Evolutionary conservation across 2,329 filamentous ascomycete species (phyloP).

Genomic region (Bipolaris sorokiniana): DNA sequence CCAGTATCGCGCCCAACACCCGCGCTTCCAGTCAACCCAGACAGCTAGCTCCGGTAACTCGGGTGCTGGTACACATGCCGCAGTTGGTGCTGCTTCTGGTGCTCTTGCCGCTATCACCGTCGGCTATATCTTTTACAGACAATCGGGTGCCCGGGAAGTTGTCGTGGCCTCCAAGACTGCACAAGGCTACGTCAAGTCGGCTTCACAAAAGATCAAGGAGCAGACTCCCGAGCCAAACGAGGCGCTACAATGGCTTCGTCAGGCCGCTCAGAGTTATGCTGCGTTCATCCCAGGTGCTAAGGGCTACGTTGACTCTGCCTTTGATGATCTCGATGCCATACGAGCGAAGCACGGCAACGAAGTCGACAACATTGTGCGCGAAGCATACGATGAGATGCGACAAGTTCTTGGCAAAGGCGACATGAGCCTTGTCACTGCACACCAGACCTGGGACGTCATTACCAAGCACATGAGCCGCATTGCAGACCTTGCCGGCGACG

Average conservation of each 20-base stretch:
- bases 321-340: constrained; percentile 73
- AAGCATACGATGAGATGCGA: constrained; percentile 72
- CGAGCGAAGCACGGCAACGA: constrained; percentile 71
- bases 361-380: constrained; percentile 70
- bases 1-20: constrained; percentile 36
- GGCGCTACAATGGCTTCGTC: constrained; percentile 68
- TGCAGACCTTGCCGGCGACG: constrained; percentile 66
- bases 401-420: constrained; percentile 64
- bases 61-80: constrained; percentile 45
- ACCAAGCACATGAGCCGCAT: constrained; percentile 67
- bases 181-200: constrained; percentile 65
- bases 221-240: constrained; percentile 70
- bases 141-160: constrained; percentile 58
- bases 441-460: constrained; percentile 67
- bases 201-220: constrained; percentile 66
- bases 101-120: constrained; percentile 55
- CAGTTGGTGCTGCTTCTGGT: constrained; percentile 59
- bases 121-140: constrained; percentile 61
- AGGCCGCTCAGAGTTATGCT: constrained; percentile 72
- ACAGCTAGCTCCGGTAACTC: constrained; percentile 30
- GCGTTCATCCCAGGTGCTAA: constrained; percentile 74
- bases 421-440: constrained; percentile 67
- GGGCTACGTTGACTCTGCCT: constrained; percentile 70
- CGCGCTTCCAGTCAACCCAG: constrained; percentile 44
- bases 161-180: constrained; percentile 61